Base-by-base conservation (phyloP, 176 grass and related monocot species). In the Oropetium thomaeum region DNA sequence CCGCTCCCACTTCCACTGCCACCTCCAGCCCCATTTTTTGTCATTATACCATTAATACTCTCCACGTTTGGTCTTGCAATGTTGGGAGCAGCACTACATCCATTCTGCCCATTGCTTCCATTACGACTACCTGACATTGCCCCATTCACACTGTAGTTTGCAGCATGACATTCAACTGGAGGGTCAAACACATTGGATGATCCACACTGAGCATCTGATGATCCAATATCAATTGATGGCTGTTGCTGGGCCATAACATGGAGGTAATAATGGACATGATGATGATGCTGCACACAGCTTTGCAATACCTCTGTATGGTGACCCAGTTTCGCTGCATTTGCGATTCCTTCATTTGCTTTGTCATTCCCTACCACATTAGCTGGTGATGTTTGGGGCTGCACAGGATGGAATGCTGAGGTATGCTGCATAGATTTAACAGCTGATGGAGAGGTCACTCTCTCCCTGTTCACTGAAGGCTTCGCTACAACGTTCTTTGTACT, bases 401-500 rank as follows among this genome's bases (percentile, higher is more conserved):
- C 66, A 11, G 84, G 87, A 81, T 89, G 90, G 81, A 89, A 97
- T 81, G 88, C 81, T 74, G 94, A 93, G 16, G 83, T 83, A 78
- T 88, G 81, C 48, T 89, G 85, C 42, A 63, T 89, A 55, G 51
- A 79, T 73, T 93, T 97, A 65, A 89, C 65, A 65, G 81, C 77
- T 54, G 80, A 82, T 49, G 88, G 74, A 65, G 85, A 81, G 9
- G 22, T 55, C 73, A 91, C 66, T 63, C 78, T 89, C 44, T 87
- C 82, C 38, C 83, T 89, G 52, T 71, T 62, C 69, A 49, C 67
- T 48, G 45, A 78, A 71, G 79, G 68, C 55, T 87, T 92, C 42
- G 76, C 77, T 58, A 83, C 78, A 20, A 67, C 83, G 63, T 88
- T 92, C 82, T 92, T 94, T 31, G 83, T 90, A 71, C 91, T 98